A percentile compares a stretch with the other conserved stretches of the same genome.
Conservation (phyloP, 805 yeast species). For the Starmerella apis region DNA sequence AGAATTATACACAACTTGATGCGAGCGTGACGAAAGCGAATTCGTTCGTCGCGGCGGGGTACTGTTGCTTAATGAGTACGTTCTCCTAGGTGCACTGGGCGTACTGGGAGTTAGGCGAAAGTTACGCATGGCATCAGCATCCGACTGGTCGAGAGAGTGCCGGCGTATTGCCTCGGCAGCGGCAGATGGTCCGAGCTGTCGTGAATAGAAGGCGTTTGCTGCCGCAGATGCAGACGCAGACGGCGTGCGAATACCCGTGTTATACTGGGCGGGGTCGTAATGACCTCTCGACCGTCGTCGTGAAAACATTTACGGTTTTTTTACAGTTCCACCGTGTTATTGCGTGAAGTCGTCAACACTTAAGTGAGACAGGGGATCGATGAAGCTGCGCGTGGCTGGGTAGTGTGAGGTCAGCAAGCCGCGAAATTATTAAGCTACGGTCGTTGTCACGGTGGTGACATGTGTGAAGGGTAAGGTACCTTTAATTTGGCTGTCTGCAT, state of each 20-base stretch:
- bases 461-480: background rate
- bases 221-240: conserved; percentile 51
- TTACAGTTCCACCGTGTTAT: no score
- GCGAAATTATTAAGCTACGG: background rate
- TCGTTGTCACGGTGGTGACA: background rate
- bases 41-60: conserved; percentile 20
- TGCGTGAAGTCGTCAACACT: background rate
- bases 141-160: conserved; percentile 28
- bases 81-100: conserved; percentile 4
- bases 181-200: conserved; percentile 26
- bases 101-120: conserved; percentile 14
- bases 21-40: conserved; percentile 22
- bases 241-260: conserved; percentile 30
- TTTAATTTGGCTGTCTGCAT: background rate
- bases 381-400: conserved; percentile 5
- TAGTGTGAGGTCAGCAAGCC: conserved; percentile 3
- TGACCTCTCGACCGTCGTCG: conserved; percentile 24
- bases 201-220: conserved; percentile 35
- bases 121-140: conserved; percentile 23
- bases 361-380: background rate
- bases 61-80: conserved; percentile 5
- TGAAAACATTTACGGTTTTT: conserved; percentile 14
- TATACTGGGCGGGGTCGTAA: conserved; percentile 26
- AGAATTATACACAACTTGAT: conserved; percentile 12
- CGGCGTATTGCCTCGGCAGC: conserved; percentile 33